Percentiles rank a stretch among this genome's conserved stretches.
phyloP scores from a whole-genome alignment of 2,329 filamentous ascomycete species.

The Corinectria fuckeliana region DNA sequence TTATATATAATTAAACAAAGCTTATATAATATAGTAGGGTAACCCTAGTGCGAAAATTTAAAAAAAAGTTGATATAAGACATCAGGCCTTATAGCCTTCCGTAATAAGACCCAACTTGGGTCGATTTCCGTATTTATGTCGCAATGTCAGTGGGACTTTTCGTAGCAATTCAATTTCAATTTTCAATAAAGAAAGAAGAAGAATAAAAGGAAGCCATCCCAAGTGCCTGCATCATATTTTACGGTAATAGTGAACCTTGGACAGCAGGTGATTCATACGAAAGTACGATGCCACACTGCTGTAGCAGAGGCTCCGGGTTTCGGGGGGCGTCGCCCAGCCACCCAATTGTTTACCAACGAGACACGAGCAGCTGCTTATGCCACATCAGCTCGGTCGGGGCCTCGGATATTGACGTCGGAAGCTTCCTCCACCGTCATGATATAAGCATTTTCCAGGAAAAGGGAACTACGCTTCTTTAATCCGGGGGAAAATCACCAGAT shows the following conservation, averaged over 20 bases:
- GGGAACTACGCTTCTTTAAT: neutral
- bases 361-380: constrained; percentile 29
- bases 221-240: neutral
- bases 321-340: constrained; percentile 38
- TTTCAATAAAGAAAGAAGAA: no score
- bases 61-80: no score
- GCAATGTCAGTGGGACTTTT: neutral
- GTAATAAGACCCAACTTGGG: constrained; percentile 20
- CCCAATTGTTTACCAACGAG: constrained; percentile 34
- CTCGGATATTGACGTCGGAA: constrained; percentile 8
- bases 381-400: constrained; percentile 19
- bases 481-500: neutral
- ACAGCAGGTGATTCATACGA: no score
- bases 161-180: neutral
- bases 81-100: constrained; percentile 11
- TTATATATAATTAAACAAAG: no score
- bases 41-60: no score
- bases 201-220: neutral
- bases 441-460: constrained; percentile 6
- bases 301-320: neutral
- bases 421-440: constrained; percentile 1
- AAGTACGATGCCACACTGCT: no score
- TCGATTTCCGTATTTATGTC: neutral
- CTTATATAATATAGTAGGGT: no score
- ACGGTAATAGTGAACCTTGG: neutral